phyloP scores from a whole-genome alignment of 306 rosid genomes.

The Bauhinia variegata region DNA sequence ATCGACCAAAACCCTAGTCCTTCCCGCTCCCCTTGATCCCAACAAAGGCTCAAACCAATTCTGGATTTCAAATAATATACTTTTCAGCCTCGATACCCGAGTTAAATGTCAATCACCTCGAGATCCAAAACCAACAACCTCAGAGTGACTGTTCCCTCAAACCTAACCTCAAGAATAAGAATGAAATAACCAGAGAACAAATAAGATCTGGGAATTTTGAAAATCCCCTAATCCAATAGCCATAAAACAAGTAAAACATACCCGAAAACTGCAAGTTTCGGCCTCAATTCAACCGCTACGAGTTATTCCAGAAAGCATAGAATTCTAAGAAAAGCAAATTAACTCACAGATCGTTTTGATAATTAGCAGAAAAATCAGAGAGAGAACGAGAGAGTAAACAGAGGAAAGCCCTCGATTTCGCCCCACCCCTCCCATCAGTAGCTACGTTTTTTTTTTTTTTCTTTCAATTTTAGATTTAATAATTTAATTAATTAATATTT shows the following conservation, averaged over 20 bases:
- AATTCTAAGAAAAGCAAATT: constrained; percentile 3
- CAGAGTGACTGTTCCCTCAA: constrained; percentile 27
- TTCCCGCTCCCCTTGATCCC: constrained; percentile 36
- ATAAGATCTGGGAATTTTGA: constrained; percentile 53
- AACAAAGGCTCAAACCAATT: constrained; percentile 32
- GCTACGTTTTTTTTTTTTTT: constrained; percentile 33
- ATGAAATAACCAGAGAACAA: constrained; percentile 35
- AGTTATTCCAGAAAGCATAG: neutral
- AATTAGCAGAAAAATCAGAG: constrained; percentile 37
- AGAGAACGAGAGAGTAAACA: constrained; percentile 25
- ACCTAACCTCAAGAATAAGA: constrained; percentile 32
- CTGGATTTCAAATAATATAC: constrained; percentile 27
- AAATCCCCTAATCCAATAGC: constrained; percentile 39
- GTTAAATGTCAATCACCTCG: constrained; percentile 36
- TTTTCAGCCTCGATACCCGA: constrained; percentile 39
- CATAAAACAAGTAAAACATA: constrained; percentile 29
- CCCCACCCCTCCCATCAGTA: constrained; percentile 57
- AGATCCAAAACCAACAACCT: constrained; percentile 52
- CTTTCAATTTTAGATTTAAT: constrained; percentile 27
- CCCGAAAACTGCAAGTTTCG: constrained; percentile 24
- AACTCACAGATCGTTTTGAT: constrained; percentile 50
- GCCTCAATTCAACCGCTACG: constrained; percentile 42
- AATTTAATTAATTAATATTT: too few species aligned
- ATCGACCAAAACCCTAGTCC: constrained; percentile 54
- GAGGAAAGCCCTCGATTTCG: constrained; percentile 56